Evolutionary conservation across 2,329 filamentous ascomycete species (phyloP), one percentile per base, ranked within the genome.

Genomic region (Botrytis paeoniae): DNA sequence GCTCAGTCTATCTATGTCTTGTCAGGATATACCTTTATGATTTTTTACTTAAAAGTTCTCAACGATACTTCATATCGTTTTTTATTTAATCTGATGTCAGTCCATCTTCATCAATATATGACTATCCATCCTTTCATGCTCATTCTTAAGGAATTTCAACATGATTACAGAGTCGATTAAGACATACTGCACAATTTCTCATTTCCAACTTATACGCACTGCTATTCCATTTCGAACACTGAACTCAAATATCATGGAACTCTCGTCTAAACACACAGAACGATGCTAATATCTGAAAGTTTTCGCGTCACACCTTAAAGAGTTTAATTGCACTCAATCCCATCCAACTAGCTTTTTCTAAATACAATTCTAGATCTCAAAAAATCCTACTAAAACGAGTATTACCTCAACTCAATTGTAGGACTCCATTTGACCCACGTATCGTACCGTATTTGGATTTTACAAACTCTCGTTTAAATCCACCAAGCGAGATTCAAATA

Each of bases 221-320:
- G 2, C 12, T 54, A 29, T n/a, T n/a, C 6, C n/a, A 18, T 18
- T 10, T 3, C 1, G 1, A 57, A 18, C 3, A 51, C 10, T 0
- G 25, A n/a, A 2, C 0, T 12, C 5, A 54, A 1, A 4, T 9
- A 14, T 18, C 51, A 29, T 4, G 7, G 7, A 57, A 18, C 6
- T 29, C 25, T 29, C 51, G 14, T 29, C n/a, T 29, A 57, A 18
- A 29, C 12, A 54, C 12, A 18, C n/a, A 29, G 16, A 5, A 4
- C 7, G 0, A 9, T 6, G 7, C n/a, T 18, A 57, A 12, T 18
- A 16, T 18, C n/a, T 0, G 4, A 1, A 54, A 29, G 29, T n/a
- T n/a, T n/a, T n/a, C n/a, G n/a, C n/a, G n/a, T n/a, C n/a, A n/a
- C n/a, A n/a, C n/a, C n/a, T n/a, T n/a, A n/a, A n/a, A n/a, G n/a